A percentile compares a stretch with the other conserved stretches of the same genome.
Evolutionary conservation across 176 grass and related monocot genomes (phyloP).

Genomic region (Carex cristatella): DNA sequence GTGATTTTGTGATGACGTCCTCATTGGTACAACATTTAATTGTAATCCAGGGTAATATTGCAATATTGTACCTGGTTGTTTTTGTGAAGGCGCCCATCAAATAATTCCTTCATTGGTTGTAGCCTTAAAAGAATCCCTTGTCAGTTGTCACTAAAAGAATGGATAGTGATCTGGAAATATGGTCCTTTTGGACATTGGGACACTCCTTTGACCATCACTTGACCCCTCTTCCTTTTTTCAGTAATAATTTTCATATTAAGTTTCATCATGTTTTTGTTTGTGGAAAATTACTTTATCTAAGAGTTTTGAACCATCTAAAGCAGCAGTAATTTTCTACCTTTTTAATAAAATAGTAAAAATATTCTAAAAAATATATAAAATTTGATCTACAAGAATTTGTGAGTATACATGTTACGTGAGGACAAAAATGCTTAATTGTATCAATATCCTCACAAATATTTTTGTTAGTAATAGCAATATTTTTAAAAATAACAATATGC

Average conservation of each 20-base stretch:
- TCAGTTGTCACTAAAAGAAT: neutral
- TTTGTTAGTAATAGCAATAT: too few relatives aligned
- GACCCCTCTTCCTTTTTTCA: neutral
- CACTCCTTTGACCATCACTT: slow-evolving; percentile 4
- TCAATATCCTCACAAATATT: too few relatives aligned
- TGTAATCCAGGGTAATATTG: neutral
- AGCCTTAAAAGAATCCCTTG: slow-evolving; percentile 8
- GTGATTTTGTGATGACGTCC: too few relatives aligned
- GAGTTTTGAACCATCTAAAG: too few relatives aligned
- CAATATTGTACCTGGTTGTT: neutral
- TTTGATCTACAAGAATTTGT: too few relatives aligned
- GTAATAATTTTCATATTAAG: neutral
- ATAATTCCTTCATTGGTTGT: neutral
- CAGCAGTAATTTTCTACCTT: too few relatives aligned
- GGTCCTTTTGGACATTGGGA: neutral
- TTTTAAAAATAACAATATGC: too few relatives aligned
- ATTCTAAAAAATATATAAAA: too few relatives aligned
- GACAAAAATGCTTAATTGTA: too few relatives aligned
- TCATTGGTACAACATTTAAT: neutral
- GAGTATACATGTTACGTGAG: too few relatives aligned
- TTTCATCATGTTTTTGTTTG: neutral
- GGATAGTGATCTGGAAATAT: slow-evolving; percentile 7
- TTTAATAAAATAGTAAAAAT: too few relatives aligned
- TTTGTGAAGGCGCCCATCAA: neutral
- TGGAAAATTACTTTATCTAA: too few relatives aligned